A percentile compares a stretch with the other conserved stretches of the same genome.
Conservation (phyloP, 2,329 filamentous ascomycete species). For the Aspergillus glaucus region DNA sequence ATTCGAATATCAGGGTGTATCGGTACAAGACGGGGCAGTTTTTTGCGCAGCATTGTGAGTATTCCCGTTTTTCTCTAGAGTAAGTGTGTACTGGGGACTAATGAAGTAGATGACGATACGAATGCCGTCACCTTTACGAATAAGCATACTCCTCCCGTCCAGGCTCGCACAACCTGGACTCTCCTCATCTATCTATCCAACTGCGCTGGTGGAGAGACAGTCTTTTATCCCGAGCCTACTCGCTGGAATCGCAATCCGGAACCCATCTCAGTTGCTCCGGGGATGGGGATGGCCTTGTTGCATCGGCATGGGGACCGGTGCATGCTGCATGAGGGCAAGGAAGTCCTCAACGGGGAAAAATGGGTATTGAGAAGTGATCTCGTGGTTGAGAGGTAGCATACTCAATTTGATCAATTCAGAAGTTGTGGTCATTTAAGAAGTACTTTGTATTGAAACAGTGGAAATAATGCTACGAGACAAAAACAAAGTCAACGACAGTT, state of each 20-base stretch:
- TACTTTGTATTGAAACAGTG: not conserved
- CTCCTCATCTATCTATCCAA: slow-evolving; percentile 81
- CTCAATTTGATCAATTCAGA: not conserved
- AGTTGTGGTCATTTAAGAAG: too few species aligned
- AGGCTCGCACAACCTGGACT: slow-evolving; percentile 80
- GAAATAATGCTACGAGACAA: not conserved
- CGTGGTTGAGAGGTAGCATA: slow-evolving; percentile 32
- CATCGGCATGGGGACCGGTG: slow-evolving; percentile 88
- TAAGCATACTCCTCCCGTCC: slow-evolving; percentile 32
- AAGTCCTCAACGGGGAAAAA: slow-evolving; percentile 76
- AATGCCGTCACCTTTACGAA: slow-evolving; percentile 61
- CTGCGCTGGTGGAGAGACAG: slow-evolving; percentile 80
- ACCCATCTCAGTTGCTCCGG: slow-evolving; percentile 65
- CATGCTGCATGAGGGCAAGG: slow-evolving; percentile 77
- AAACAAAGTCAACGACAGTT: not conserved
- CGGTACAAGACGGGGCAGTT: slow-evolving; percentile 81
- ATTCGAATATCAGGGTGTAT: slow-evolving; percentile 84
- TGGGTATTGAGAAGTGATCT: slow-evolving; percentile 86
- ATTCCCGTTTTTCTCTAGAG: not conserved
- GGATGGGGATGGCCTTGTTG: slow-evolving; percentile 78
- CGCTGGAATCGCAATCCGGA: slow-evolving; percentile 45
- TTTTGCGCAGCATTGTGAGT: slow-evolving; percentile 85
- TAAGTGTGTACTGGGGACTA: not conserved
- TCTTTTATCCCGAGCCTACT: slow-evolving; percentile 69
- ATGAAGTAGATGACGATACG: slow-evolving; percentile 70